Evolutionary conservation across 495 filamentous ascomycete genomes (phyloP).

Genomic region (Rhypophila decipiens): DNA sequence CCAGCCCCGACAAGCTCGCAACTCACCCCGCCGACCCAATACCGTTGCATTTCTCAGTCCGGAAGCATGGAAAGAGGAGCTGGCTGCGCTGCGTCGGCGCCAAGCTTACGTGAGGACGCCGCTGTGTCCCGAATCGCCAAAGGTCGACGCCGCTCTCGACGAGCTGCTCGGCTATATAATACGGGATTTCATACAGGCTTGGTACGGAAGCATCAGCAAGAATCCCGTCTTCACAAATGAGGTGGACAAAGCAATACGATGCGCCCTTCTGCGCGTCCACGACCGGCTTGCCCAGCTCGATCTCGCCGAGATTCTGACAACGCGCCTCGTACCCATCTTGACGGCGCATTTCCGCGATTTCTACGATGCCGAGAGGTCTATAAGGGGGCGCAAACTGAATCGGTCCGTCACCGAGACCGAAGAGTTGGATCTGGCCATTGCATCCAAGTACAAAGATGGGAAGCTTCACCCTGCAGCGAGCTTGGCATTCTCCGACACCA

Average conservation of each 20-base stretch:
- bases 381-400: slow-evolving; percentile 80
- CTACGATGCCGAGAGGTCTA: slow-evolving; percentile 78
- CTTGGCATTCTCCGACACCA: slow-evolving; percentile 72
- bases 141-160: slow-evolving; percentile 76
- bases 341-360: slow-evolving; percentile 90
- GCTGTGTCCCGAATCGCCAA: slow-evolving; percentile 70
- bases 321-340: slow-evolving; percentile 76
- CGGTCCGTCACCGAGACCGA: slow-evolving; percentile 92
- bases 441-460: slow-evolving; percentile 83
- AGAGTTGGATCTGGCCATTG: slow-evolving; percentile 90
- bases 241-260: slow-evolving; percentile 71
- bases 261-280: slow-evolving; percentile 62
- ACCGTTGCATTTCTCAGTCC: slow-evolving; percentile 57
- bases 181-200: slow-evolving; percentile 79
- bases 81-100: slow-evolving; percentile 48
- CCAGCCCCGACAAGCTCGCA: slow-evolving; percentile 27
- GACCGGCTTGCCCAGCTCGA: slow-evolving; percentile 67
- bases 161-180: slow-evolving; percentile 69
- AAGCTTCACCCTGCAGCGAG: slow-evolving; percentile 86
- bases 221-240: slow-evolving; percentile 76
- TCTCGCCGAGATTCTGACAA: slow-evolving; percentile 71
- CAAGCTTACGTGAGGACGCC: slow-evolving; percentile 47
- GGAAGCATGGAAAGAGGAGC: slow-evolving; percentile 62
- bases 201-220: slow-evolving; percentile 82
- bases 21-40: slow-evolving; percentile 35